Conservation (phyloP, 345 rosid genomes). For the Clarkia xantiana region DNA sequence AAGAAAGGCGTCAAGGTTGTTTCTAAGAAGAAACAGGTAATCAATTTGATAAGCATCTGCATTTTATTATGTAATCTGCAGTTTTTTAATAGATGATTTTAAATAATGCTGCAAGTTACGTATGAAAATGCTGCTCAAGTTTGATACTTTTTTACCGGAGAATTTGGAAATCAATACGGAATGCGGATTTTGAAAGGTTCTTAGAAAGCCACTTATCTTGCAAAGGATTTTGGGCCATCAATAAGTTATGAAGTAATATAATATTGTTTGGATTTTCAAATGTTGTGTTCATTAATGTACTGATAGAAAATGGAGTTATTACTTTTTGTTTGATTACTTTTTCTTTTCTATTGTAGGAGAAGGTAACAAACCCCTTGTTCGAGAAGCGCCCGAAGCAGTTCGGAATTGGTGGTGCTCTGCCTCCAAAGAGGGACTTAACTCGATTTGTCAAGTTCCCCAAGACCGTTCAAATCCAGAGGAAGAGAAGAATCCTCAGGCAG, state of each 20-base stretch:
- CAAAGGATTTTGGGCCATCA: no score
- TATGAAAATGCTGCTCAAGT: no score
- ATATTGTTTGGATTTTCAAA: no score
- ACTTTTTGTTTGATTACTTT: neutral
- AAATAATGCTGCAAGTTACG: no score
- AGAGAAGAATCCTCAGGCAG: constrained; percentile 56
- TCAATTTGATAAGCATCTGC: neutral
- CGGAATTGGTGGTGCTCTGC: constrained; percentile 66
- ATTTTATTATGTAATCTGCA: no score
- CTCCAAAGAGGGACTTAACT: constrained; percentile 66
- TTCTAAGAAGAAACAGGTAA: constrained; percentile 39
- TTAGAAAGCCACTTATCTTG: no score
- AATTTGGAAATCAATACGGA: no score
- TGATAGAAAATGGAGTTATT: no score
- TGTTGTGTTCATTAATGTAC: no score
- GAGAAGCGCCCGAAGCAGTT: constrained; percentile 63
- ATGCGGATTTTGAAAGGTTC: no score
- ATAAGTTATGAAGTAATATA: no score
- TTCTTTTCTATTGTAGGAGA: constrained; percentile 21
- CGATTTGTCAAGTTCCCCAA: constrained; percentile 62
- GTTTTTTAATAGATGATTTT: neutral
- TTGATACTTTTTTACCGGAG: no score
- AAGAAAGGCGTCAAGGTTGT: constrained; percentile 29
- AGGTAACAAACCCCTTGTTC: constrained; percentile 47
- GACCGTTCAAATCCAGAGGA: constrained; percentile 50